Base-by-base conservation (phyloP, 306 rosid genomes). In the Calophaca sinica region DNA sequence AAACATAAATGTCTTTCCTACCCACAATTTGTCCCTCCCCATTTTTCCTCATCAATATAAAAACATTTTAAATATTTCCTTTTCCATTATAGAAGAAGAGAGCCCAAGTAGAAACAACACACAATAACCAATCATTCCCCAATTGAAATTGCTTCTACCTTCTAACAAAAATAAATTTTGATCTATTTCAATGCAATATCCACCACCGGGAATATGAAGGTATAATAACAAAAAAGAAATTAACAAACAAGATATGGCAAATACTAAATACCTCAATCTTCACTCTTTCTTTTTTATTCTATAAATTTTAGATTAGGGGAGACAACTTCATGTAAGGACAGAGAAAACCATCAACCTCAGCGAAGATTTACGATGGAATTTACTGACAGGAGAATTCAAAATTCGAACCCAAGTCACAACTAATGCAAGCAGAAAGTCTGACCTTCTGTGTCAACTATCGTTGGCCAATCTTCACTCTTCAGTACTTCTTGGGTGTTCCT, bases 171-270 rank as follows among this genome's bases (percentile, higher is more conserved):
- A 42, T 12, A 61, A 55, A 70, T 35, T 6, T 9, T 35, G 35
- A 54, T 39, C 70, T 29, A 28, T 53, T 33, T 45, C 84, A 41
- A 10, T 52, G 68, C 45, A 83, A 70, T 70, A 54, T 42, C 74
- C 71, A 62, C 2, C 15, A 28, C 20, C 7, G 35, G 74, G 64
- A 60, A 44, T 49, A 51, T 38, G n/a, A 74, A 14, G 31, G 31
- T 36, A 51, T 26, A 66, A 45, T 33, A 75, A 68, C 32, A 9
- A 33, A n/a, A 69, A 82, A 65, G 12, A 74, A 72, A 68, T 45
- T 42, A 70, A 35, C 26, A 60, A 62, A 48, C 38, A 60, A 54
- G 48, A 36, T 14, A 39, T 57, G 9, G 14, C 55, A 45, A 14
- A 63, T 4, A 20, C 15, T 64, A 14, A 64, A 50, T 71, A 61